These are phyloP conservation scores for Naganishia vaughanmartiniae DNA, from an alignment of 768 basidiomycete species.

Conservation along the genomic window DNA sequence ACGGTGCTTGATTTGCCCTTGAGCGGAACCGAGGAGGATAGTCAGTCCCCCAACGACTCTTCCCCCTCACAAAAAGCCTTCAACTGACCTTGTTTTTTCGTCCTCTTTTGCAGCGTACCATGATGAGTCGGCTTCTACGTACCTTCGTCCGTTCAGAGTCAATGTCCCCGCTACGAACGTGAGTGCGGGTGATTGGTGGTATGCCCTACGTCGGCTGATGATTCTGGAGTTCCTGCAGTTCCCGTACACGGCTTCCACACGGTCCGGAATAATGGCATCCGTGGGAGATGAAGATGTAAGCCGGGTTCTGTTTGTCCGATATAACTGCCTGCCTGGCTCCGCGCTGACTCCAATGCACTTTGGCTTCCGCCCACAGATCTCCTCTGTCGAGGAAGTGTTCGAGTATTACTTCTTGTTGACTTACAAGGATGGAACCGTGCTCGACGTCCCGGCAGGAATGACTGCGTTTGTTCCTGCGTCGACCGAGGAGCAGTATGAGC, in stretches of 20 bases:
- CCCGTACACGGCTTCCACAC: background rate
- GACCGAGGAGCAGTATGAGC: too few species aligned
- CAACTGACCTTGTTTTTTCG: too few species aligned
- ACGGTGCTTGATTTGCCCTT: background rate
- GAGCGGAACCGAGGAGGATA: background rate
- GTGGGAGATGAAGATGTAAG: background rate
- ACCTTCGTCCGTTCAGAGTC: conserved; percentile 7
- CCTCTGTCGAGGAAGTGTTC: conserved; percentile 13
- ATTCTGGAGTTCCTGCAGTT: background rate
- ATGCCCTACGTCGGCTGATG: background rate
- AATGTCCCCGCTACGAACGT: conserved; percentile 20
- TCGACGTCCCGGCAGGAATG: conserved; percentile 17
- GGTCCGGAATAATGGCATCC: too few species aligned
- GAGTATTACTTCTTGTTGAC: conserved; percentile 22
- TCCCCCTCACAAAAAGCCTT: too few species aligned
- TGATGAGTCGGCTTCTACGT: background rate
- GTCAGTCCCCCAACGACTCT: too few species aligned
- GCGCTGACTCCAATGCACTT: background rate
- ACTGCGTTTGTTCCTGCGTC: conserved; percentile 17
- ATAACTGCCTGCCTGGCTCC: too few species aligned
- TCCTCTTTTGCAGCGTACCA: background rate
- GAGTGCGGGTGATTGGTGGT: background rate
- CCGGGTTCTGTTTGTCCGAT: background rate
- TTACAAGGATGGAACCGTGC: background rate
- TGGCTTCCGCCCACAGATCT: background rate